Base-by-base conservation (phyloP, 1,139 yeast species). In the Kurtzmaniella natalensis region DNA sequence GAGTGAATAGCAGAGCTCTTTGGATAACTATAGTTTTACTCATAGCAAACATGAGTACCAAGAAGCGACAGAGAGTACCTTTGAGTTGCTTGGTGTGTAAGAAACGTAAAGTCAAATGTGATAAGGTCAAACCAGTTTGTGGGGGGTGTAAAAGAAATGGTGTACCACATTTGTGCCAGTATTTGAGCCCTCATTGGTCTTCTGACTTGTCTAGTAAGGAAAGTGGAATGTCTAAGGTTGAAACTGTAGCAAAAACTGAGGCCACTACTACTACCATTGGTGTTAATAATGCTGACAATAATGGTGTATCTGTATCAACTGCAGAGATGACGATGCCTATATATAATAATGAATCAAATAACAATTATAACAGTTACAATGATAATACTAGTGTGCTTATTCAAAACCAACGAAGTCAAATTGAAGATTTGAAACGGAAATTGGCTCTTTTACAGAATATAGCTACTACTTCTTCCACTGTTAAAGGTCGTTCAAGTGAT, bases 91-190 rank as follows among this genome's bases (percentile, higher is more conserved):
- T 65, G 25, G 60, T 64, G 36, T 69, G 75, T 45, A 57, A 67
- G 38, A 59, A 61, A 37, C 44, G 75, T 19, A 68, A 69, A 46
- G 74, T 69, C 40, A 65, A 64, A 38, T 69, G 75, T 51, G 74
- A 68, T 43, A 65, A 66, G 39, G 59, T 44, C 18, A 53, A 56
- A 36, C 75, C 75, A 3, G 51, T 64, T 2, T 69, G 75, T 45
- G 59, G 69, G 2, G 72, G 72, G 7, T 69, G 75, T 50, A 50
- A 57, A 3, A 56, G 55, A 37, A 64, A 67, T 40, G 68, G 69
- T 5, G 74, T 66, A 18, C 58, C 60, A 20, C 71, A 68, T 45
- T 44, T 64, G 23, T 69, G 75, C 44, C 60, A 61, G 33, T 69
- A 67, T 38, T 37, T 64, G 11, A 72, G 64, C 31, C 74, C 75